These are phyloP conservation scores for Lentinula guzmanii DNA, from an alignment of 768 basidiomycete genomes.

Conservation along the genomic window DNA sequence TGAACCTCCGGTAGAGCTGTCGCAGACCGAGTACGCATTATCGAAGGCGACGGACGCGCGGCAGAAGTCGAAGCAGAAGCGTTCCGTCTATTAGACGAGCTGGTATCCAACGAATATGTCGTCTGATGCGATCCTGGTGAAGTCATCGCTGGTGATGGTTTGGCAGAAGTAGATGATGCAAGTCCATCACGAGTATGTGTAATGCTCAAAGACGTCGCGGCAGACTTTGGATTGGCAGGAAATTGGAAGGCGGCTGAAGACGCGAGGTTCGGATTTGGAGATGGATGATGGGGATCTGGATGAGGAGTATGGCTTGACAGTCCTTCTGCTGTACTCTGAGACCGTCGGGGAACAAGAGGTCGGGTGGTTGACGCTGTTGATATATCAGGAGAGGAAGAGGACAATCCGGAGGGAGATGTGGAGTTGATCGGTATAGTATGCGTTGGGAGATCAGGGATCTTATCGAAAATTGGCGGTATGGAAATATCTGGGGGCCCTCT, in stretches of 20 bases:
- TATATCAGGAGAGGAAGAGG: slow-evolving; percentile 15
- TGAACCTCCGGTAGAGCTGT: slow-evolving; percentile 30
- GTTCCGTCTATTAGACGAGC: slow-evolving; percentile 23
- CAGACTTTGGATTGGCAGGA: slow-evolving; percentile 24
- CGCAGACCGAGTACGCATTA: slow-evolving; percentile 36
- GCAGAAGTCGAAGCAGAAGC: slow-evolving; percentile 15
- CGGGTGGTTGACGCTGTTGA: slow-evolving; percentile 12
- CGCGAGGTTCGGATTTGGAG: slow-evolving; percentile 13
- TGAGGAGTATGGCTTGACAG: slow-evolving; percentile 6
- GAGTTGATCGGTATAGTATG: slow-evolving; percentile 14
- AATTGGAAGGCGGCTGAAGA: slow-evolving; percentile 39
- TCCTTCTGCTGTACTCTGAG: slow-evolving; percentile 33
- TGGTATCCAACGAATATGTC: slow-evolving; percentile 49
- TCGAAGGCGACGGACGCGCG: slow-evolving; percentile 19
- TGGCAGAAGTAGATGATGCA: background rate
- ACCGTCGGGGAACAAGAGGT: slow-evolving; percentile 32
- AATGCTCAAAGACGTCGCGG: slow-evolving; percentile 20
- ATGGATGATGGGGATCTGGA: background rate
- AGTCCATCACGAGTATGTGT: slow-evolving; percentile 1
- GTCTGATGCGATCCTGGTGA: slow-evolving; percentile 43
- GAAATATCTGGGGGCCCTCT: slow-evolving; percentile 28
- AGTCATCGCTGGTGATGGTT: background rate
- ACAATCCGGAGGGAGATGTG: slow-evolving; percentile 18
- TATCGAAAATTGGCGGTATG: slow-evolving; percentile 3
- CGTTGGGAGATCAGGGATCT: background rate